Conservation (phyloP, 495 filamentous ascomycete species). For the Aspergillus heteromorphus region DNA sequence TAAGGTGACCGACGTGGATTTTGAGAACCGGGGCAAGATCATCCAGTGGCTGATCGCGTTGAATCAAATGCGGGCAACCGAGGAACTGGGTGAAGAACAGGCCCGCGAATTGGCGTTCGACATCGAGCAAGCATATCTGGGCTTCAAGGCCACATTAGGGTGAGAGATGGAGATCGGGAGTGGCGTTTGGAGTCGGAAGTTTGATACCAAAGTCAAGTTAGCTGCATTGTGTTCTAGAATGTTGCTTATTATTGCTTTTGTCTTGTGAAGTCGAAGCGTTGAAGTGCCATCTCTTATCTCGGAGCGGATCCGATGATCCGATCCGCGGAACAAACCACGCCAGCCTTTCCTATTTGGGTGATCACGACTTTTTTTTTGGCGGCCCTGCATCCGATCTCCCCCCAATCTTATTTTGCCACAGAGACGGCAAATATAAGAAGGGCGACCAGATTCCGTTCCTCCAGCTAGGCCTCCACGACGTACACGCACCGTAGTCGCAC, state of each 20-base stretch:
- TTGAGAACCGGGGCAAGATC: constrained; percentile 92
- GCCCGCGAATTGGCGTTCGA: constrained; percentile 81
- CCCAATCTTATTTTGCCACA: constrained; percentile 18
- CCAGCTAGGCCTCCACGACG: not conserved
- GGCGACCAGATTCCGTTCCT: not conserved
- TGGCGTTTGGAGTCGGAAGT: constrained; percentile 11
- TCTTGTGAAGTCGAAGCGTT: not conserved
- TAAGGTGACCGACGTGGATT: constrained; percentile 88
- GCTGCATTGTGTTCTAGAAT: constrained; percentile 6
- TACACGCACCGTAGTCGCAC: not conserved
- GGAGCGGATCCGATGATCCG: constrained; percentile 11
- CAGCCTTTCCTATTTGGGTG: constrained; percentile 37
- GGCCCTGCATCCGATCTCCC: constrained; percentile 10
- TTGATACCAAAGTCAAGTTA: constrained; percentile 11
- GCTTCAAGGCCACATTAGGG: constrained; percentile 72
- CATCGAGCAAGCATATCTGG: constrained; percentile 85
- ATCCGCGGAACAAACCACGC: constrained; percentile 29
- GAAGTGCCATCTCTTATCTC: constrained; percentile 8
- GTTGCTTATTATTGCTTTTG: not conserved
- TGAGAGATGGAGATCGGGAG: constrained; percentile 13
- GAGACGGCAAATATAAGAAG: constrained; percentile 8
- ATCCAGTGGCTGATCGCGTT: constrained; percentile 96
- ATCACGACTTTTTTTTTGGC: constrained; percentile 29
- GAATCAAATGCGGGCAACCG: constrained; percentile 94
- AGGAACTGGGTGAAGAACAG: constrained; percentile 84